Evolutionary conservation across 768 basidiomycete species (phyloP), one percentile per base, ranked within the genome.

Genomic region (Galerina sulciceps): DNA sequence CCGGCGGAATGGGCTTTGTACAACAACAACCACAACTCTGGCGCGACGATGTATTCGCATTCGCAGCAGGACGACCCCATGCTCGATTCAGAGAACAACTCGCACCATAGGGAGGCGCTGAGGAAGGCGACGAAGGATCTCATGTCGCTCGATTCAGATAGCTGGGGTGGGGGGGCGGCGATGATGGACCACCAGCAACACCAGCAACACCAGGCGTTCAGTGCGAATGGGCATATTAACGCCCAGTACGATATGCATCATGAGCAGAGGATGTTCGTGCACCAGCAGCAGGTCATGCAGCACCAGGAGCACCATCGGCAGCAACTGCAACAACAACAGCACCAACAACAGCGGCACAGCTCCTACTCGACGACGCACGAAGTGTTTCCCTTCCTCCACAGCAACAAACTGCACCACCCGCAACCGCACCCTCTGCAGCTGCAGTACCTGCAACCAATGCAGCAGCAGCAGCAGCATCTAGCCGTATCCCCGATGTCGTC

Each of bases 61-160:
- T n/a, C n/a, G 59, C 75, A n/a, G 58, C 75, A 78, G 45, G 79
- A 84, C 49, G 80, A 83, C 59, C 73, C 83, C 64, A 76, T 80
- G 18, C 58, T 70, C 36, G 80, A 81, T 54, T 63, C 62, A 26
- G 61, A 69, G 3, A 57, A 65, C 14, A 69, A 74, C 10, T 72
- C 81, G 52, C 83, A 76, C 55, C 85, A 84, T 58, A 85, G 78
- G 57, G 86, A 89, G 53, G 86, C 86, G 1, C 81, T 94, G 53
- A 75, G 88, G 53, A 89, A 88, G 73, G 91, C 91, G 0, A 93
- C 91, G 0, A 91, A 90, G 71, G 90, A 93, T 71, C 83, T 94
- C 43, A 91, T 94, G 86, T 79, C 89, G 4, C 78, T 92, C 23
- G 89, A 89, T 58, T 63, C 20, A 18, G 35, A 40, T 36, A 23